Base-by-base conservation (phyloP, 2,329 filamentous ascomycete species). In the Zymoseptoria crescenta region DNA sequence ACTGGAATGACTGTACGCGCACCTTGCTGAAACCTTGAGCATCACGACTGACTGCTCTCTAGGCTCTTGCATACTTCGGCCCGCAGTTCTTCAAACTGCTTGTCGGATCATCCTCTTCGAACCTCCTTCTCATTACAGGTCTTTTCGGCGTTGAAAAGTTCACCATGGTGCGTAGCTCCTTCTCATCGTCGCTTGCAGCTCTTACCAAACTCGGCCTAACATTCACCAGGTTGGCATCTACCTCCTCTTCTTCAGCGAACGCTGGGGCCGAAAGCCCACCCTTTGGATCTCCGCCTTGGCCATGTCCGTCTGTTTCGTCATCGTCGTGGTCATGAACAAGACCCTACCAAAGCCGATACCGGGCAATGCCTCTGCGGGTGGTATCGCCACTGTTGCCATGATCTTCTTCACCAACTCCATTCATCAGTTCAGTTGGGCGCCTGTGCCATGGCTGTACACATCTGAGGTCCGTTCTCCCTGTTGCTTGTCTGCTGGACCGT, bases 141-240 rank as follows among this genome's bases (percentile, higher is more conserved):
- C 77, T 83, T 41, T 83, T 82, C 62, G 80, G 80, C 8, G 78
- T 77, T 0, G 72, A 82, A 58, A 83, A 83, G 63, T 80, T 83
- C 21, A 66, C 75, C 8, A 77, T 57, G 75, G 20, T 45, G 35
- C 35, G 35, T 45, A 45, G 35, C 35, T 41, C 13, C 9, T 3
- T 41, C 6, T 30, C 8, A 41, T 4, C 13, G 0, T 4, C 35
- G 16, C 2, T n/a, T n/a, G 24, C 24, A 24, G 24, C 9, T 41
- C 35, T 41, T 6, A 5, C 13, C 3, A 41, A 10, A 4, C 16
- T 1, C 35, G 13, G 2, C 3, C 35, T 45, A 2, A 45, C 35
- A 4, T 45, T 3, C 16, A 1, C 4, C 35, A 45, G 81, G 35
- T 80, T 56, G 73, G 76, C 0, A 61, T 75, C 16, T 83, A 83